Conservation (phyloP, 257 asterid species). For the Nicotiana tabacum region DNA sequence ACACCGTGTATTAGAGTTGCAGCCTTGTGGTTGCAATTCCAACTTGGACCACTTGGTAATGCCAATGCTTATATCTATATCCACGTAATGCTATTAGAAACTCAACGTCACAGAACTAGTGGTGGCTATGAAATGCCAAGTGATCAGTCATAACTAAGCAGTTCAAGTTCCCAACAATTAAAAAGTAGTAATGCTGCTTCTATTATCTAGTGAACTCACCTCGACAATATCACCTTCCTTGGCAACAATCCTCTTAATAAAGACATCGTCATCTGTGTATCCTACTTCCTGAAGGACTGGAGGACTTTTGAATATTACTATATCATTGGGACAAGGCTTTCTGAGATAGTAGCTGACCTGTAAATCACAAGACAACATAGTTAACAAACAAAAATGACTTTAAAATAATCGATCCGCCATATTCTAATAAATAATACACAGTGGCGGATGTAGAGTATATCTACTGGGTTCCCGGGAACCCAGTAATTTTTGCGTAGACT, state of each 20-base stretch:
- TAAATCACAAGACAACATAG: constrained; percentile 4
- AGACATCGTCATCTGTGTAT: constrained; percentile 61
- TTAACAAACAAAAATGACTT: not conserved
- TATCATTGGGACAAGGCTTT: constrained; percentile 74
- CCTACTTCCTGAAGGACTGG: constrained; percentile 70
- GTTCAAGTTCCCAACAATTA: not conserved
- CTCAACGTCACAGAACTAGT: too few relatives aligned
- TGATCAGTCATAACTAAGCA: not conserved
- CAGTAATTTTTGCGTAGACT: too few relatives aligned
- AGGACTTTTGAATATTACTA: constrained; percentile 90
- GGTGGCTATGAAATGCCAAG: not conserved
- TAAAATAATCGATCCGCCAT: not conserved
- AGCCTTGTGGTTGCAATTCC: not conserved
- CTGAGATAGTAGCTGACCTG: constrained; percentile 84
- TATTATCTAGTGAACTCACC: constrained; percentile 31
- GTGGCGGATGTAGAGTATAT: too few relatives aligned
- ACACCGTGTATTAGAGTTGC: too few relatives aligned
- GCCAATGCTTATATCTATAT: not conserved
- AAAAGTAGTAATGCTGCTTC: not conserved
- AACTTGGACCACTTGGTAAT: not conserved
- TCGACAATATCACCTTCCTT: constrained; percentile 85
- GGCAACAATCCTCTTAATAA: constrained; percentile 87
- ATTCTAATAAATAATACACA: not conserved
- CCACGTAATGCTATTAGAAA: not conserved
- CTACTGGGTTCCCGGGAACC: too few relatives aligned